Conservation (phyloP, 192 early-diverging fungal species). For the Phlyctochytrium arcticum region DNA sequence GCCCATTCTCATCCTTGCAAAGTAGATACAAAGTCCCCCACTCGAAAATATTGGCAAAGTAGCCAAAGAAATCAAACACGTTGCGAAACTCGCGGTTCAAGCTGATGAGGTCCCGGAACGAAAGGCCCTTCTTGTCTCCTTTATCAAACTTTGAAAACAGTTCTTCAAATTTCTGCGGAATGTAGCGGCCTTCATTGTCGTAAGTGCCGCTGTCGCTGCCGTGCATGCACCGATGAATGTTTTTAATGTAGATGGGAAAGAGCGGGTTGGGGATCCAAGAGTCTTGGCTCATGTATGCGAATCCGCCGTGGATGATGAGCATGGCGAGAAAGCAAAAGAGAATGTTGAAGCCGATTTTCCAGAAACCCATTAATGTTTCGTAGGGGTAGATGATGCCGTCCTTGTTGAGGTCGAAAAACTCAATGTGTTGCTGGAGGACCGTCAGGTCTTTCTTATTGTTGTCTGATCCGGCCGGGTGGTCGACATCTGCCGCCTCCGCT, state of each 20-base stretch:
- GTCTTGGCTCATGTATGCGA: conserved; percentile 27
- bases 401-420: conserved; percentile 42
- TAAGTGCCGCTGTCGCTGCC: conserved; percentile 46
- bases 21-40: conserved; percentile 24
- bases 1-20: conserved; percentile 16
- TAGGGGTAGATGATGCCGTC: conserved; percentile 34
- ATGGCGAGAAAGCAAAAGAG: conserved; percentile 32
- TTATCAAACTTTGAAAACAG: conserved; percentile 34
- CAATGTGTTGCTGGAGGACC: conserved; percentile 50
- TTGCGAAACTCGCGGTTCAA: conserved; percentile 22
- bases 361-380: conserved; percentile 32
- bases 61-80: conserved; percentile 26
- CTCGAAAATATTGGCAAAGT: conserved; percentile 16
- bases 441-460: conserved; percentile 14
- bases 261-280: conserved; percentile 46
- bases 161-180: conserved; percentile 54
- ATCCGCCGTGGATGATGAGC: conserved; percentile 34
- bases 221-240: conserved; percentile 50
- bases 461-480: conserved; percentile 15
- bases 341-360: conserved; percentile 42
- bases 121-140: conserved; percentile 23
- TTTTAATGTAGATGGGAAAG: conserved; percentile 42
- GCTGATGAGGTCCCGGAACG: conserved; percentile 8
- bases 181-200: conserved; percentile 39
- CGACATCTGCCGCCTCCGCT: neutral